Percentiles rank a stretch among this genome's conserved stretches.
Evolutionary conservation across 352 stramenopile species (phyloP).

Genomic region (Thalassiosira ordinaria): DNA sequence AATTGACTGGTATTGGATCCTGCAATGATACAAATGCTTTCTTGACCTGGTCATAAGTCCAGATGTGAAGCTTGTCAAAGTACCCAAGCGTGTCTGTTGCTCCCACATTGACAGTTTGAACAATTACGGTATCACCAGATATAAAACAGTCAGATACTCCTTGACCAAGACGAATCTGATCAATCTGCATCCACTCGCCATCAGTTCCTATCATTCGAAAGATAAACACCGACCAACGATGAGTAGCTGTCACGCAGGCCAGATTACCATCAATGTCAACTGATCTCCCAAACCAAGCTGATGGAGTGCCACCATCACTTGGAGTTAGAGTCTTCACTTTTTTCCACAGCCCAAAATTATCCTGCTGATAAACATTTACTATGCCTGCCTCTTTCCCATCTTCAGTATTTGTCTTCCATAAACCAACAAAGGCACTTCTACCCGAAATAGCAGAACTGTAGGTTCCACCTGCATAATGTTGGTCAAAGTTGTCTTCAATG

Average conservation of each 20-base stretch:
- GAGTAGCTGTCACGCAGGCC: not conserved
- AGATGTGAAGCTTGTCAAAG: no score
- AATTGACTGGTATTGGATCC: no score
- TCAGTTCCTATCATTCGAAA: no score
- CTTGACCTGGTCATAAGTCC: no score
- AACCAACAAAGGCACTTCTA: slow-evolving; percentile 12
- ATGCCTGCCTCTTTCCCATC: no score
- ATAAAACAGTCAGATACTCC: not conserved
- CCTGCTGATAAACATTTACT: slow-evolving; percentile 20
- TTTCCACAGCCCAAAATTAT: slow-evolving; percentile 5
- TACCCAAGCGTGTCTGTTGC: no score
- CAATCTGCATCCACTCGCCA: slow-evolving; percentile 6
- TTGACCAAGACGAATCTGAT: not conserved
- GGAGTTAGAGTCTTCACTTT: not conserved
- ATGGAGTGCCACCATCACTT: not conserved
- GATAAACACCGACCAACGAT: no score
- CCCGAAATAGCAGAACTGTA: slow-evolving; percentile 8
- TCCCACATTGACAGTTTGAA: no score
- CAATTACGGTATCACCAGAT: slow-evolving; percentile 17
- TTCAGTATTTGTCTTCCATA: not conserved
- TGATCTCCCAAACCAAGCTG: not conserved
- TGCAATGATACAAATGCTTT: no score
- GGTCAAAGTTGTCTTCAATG: not conserved
- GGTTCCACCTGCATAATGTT: no score
- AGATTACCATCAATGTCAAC: slow-evolving; percentile 25